Base-by-base conservation (phyloP, 2,329 filamentous ascomycete species). In the Sporothrix inflata region DNA sequence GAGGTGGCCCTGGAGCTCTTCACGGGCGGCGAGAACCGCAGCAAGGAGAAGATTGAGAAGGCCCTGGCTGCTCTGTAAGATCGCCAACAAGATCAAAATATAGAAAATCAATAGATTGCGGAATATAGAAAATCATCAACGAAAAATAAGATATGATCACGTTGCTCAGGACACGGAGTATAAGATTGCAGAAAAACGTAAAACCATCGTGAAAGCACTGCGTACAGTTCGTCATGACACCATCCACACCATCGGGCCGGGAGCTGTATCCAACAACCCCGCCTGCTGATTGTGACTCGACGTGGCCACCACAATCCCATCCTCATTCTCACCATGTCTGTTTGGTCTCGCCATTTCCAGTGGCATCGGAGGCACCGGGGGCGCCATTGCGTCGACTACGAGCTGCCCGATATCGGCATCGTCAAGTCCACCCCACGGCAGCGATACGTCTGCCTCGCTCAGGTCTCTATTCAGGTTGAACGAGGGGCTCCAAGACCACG, bases 1-100 rank as follows among this genome's bases (percentile, higher is more conserved):
- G 77, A 77, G 21, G 78, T 80, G 70, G 83, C 83, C 9, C 75
- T 85, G 38, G 78, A 79, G 34, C 76, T 84, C n/a, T 85, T 85
- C 73, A 75, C 51, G 27, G 77, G 73, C 30, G 78, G 74, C 2
- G 79, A 79, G 71, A 73, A 77, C 51, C 75, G 75, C 65, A 80
- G 79, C 74, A 77, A 76, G 73, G 75, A 73, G 14, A 77, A 75
- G 73, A 77, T 81, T 24, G 79, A 81, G 72, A 74, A 75, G 69
- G 77, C 74, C 21, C 69, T 80, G 61, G 61, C 61, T 45, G 40
- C 61, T 47, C 61, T 65, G 21, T 65, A 65, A 45, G 38, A 4
- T 4, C 7, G 34, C 8, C 8, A 3, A 65, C 12, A 16, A 30
- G 11, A 4, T 19, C n/a, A 47, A 4, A 47, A n/a, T 8, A 30